Percentiles rank a stretch among this genome's conserved stretches.
Evolutionary conservation across 352 stramenopile genomes (phyloP).

Genomic region (Phytophthora chlamydospora): DNA sequence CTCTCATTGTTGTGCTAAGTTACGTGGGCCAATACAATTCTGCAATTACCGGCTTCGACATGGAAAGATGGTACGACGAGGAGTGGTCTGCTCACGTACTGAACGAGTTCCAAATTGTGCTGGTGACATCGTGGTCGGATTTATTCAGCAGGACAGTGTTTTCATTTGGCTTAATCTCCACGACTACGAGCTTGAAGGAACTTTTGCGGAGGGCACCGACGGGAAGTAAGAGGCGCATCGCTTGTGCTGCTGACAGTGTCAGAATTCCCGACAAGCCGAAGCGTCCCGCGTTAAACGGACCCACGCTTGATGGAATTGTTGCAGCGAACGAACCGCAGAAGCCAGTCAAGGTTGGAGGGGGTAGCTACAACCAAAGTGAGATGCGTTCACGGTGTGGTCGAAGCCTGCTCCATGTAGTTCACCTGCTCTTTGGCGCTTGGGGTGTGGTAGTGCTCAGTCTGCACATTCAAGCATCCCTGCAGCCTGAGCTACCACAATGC

Average conservation of each 20-base stretch:
- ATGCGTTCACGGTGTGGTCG: not conserved
- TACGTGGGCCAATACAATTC: conserved; percentile 12
- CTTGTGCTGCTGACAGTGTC: conserved; percentile 7
- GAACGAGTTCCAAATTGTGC: conserved; percentile 27
- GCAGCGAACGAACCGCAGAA: not conserved
- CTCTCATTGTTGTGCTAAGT: conserved; percentile 8
- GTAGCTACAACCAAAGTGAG: conserved; percentile 2
- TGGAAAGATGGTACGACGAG: conserved; percentile 21
- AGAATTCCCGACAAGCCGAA: conserved; percentile 7
- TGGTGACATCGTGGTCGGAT: conserved; percentile 22
- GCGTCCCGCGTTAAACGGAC: not conserved
- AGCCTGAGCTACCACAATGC: conserved; percentile 16
- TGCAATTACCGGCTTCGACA: conserved; percentile 6
- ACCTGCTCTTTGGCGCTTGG: conserved; percentile 13
- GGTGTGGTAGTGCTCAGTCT: conserved; percentile 14
- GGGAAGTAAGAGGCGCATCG: conserved; percentile 1
- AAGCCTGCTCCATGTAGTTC: not conserved
- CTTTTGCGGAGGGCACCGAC: conserved; percentile 5
- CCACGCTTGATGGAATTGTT: conserved; percentile 9
- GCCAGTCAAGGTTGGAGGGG: conserved; percentile 5
- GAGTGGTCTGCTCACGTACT: conserved; percentile 17
- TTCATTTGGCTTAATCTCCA: conserved; percentile 17
- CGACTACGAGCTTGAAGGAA: conserved; percentile 16
- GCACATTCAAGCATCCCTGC: conserved; percentile 17
- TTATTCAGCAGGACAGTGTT: conserved; percentile 20